Conservation (phyloP, 2,329 filamentous ascomycete species). For the Thermomyces lanuginosus region DNA sequence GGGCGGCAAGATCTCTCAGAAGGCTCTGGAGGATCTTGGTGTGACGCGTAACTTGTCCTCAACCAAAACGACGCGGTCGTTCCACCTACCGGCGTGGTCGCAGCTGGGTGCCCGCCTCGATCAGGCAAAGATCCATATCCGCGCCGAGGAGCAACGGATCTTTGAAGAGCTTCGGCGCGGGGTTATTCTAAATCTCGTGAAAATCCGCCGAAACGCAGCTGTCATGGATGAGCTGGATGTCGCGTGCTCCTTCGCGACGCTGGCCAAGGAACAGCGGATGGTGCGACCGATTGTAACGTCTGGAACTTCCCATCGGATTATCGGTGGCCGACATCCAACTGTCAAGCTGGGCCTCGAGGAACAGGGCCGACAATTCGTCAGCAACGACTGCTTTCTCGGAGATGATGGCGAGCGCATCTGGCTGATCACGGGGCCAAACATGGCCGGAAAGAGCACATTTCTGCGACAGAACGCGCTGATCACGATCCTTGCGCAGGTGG, state of each 20-base stretch:
- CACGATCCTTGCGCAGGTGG: conserved; percentile 80
- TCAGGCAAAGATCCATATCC: conserved; percentile 58
- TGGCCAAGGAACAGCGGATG: conserved; percentile 60
- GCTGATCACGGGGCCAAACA: conserved; percentile 73
- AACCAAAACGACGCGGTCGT: conserved; percentile 69
- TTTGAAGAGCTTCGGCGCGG: conserved; percentile 56
- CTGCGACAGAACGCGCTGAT: conserved; percentile 90
- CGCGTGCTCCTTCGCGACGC: conserved; percentile 62
- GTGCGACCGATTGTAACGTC: conserved; percentile 56
- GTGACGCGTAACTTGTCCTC: conserved; percentile 49
- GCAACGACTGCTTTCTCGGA: conserved; percentile 76
- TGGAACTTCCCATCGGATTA: conserved; percentile 51
- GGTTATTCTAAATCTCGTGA: conserved; percentile 68
- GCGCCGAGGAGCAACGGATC: conserved; percentile 67
- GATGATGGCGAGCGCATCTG: conserved; percentile 54
- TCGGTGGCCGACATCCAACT: conserved; percentile 79
- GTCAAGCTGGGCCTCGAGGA: conserved; percentile 69
- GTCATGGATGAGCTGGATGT: conserved; percentile 91
- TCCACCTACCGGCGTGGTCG: conserved; percentile 74
- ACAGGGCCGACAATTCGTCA: conserved; percentile 64
- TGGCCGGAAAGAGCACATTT: conserved; percentile 95
- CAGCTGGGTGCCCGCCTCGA: conserved; percentile 64
- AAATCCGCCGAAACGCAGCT: conserved; percentile 73
- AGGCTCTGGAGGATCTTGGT: conserved; percentile 25
- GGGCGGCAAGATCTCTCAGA: conserved; percentile 49